Evolutionary conservation across 352 stramenopile genomes (phyloP), one percentile per base, ranked within the genome.

Genomic region (Phytophthora tentaculata): DNA sequence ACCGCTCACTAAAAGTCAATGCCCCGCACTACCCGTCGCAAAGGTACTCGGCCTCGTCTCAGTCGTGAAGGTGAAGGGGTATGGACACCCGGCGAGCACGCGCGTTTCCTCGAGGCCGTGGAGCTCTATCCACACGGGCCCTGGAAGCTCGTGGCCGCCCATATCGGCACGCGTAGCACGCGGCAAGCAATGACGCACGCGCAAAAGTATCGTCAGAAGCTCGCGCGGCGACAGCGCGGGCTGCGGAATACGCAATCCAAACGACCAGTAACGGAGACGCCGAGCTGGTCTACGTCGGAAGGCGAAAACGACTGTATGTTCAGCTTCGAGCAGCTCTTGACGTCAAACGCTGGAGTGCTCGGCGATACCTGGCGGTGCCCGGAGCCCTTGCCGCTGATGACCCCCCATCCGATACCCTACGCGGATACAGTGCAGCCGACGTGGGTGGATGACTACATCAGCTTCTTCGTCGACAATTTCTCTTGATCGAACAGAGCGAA

Each of bases 131-230:
- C 79, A n/a, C 70, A 79, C n/a, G 76, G 79, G 0, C 79, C 79
- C 17, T 87, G 79, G 79, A 84, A 87, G 60, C 56, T 79, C 32
- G 74, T 87, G 48, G 76, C 79, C 17, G 73, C 70, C 41, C 71
- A 72, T 58, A 74, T 87, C 13, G 74, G 74, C 24, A 83, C 79
- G 51, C 76, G 79, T 61, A 84, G 65, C 53, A 79, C 73, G 52
- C 70, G 76, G 0, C 76, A 84, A 60, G 72, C 76, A 35, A 80
- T 81, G 71, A 81, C 75, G 9, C 72, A 83, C 64, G 75, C 75
- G 9, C 75, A 83, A 62, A 80, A 83, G 61, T 81, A 72, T 51
- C 72, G 75, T 7, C 75, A 83, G 65, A 83, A 83, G 62, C 64
- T 84, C 43, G 72, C 73, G 53, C 73, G 78, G 17, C 74, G 76